A percentile compares a stretch with the other conserved stretches of the same genome.
These are phyloP conservation scores for Allomyces arbusculus DNA, from an alignment of 192 early-diverging fungal species.

Conservation along the genomic window DNA sequence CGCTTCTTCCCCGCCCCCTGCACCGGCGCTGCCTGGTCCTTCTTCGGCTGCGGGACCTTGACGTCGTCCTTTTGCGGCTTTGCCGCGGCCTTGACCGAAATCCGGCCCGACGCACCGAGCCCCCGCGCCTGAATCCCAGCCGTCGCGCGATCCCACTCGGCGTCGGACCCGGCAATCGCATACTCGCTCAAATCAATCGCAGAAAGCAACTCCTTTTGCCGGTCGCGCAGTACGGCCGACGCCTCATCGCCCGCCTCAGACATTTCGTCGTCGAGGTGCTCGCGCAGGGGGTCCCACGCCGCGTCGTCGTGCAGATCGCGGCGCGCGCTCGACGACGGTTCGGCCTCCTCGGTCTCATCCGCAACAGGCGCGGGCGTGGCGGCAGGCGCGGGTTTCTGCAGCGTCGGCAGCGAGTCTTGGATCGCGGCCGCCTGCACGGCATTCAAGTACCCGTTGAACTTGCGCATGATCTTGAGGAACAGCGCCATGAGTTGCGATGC, in stretches of 20 bases:
- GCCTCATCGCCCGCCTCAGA: slow-evolving; percentile 59
- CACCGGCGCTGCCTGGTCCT: too few relatives aligned
- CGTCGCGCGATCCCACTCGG: not conserved
- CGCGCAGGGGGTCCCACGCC: slow-evolving; percentile 67
- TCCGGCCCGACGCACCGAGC: too few relatives aligned
- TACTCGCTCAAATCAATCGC: not conserved
- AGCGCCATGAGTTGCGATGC: slow-evolving; percentile 72
- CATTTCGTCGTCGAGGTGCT: slow-evolving; percentile 63
- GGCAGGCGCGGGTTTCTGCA: slow-evolving; percentile 12
- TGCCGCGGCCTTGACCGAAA: too few relatives aligned
- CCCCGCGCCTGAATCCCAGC: too few relatives aligned
- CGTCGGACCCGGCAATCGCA: not conserved
- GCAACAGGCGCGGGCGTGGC: slow-evolving; percentile 3
- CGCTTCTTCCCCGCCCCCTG: too few relatives aligned
- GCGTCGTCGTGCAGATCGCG: slow-evolving; percentile 32
- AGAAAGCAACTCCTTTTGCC: not conserved
- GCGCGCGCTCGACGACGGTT: slow-evolving; percentile 5
- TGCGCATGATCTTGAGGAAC: slow-evolving; percentile 84
- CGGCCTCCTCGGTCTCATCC: slow-evolving; percentile 11
- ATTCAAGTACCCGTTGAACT: slow-evolving; percentile 49
- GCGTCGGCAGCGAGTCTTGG: slow-evolving; percentile 16
- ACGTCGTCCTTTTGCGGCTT: too few relatives aligned
- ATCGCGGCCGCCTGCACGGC: slow-evolving; percentile 32
- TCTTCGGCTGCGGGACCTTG: too few relatives aligned
- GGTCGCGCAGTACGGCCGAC: not conserved